Conservation (phyloP, 306 rosid genomes). For the Cicer judaicum region DNA sequence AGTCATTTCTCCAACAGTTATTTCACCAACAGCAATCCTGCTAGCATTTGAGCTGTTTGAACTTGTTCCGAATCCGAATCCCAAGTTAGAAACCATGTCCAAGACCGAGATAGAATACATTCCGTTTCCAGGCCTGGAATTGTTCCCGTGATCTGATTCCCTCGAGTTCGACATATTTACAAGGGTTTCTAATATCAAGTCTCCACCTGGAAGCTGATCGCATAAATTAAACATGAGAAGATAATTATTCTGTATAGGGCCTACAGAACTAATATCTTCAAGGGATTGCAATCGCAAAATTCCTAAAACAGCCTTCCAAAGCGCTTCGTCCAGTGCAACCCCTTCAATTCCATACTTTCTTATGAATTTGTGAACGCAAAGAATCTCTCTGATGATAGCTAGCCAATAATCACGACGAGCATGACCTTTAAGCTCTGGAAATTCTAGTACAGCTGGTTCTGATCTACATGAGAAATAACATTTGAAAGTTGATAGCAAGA, state of each 20-base stretch:
- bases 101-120: conserved; percentile 81
- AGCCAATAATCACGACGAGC: conserved; percentile 97
- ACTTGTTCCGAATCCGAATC: conserved; percentile 76
- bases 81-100: conserved; percentile 79
- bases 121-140: conserved; percentile 56
- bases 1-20: conserved; percentile 88
- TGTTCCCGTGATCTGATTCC: conserved; percentile 54
- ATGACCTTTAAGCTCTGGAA: conserved; percentile 98
- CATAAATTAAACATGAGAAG: conserved; percentile 93
- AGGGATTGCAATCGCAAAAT: conserved; percentile 85
- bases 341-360: conserved; percentile 66
- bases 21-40: conserved; percentile 85
- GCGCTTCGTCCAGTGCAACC: conserved; percentile 73
- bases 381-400: conserved; percentile 82
- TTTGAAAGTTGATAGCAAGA: conserved; percentile 39
- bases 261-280: conserved; percentile 65
- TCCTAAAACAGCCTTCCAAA: conserved; percentile 94
- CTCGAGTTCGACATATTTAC: conserved; percentile 64
- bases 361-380: conserved; percentile 79
- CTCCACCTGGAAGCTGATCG: conserved; percentile 97
- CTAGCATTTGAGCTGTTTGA: conserved; percentile 56
- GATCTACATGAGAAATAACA: conserved; percentile 66
- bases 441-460: conserved; percentile 84
- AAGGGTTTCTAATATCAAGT: conserved; percentile 89
- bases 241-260: conserved; percentile 57